Conservation (phyloP, 192 early-diverging fungal species). For the Lobosporangium transversale region DNA sequence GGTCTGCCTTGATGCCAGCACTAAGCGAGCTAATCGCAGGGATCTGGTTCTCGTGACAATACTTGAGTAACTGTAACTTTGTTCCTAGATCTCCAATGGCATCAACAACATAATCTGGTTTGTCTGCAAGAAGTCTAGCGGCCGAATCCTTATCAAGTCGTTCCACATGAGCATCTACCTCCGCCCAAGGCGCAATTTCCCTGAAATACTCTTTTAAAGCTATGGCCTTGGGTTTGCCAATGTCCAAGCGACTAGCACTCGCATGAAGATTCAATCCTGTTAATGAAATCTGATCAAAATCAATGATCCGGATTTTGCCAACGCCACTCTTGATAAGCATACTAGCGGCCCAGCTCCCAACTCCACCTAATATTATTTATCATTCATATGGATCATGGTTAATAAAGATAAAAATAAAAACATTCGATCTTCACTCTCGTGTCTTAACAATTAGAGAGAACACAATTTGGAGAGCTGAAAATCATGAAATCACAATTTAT, state of each 20-base stretch:
- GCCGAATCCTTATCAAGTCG: conserved; percentile 79
- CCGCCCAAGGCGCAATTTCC: conserved; percentile 81
- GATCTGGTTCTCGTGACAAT: conserved; percentile 80
- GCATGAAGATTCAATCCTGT: conserved; percentile 92
- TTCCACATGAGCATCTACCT: conserved; percentile 80
- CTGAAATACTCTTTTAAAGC: conserved; percentile 78
- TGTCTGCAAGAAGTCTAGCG: conserved; percentile 66
- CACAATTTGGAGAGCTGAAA: background rate
- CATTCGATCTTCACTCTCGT: too few relatives aligned
- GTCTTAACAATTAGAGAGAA: too few relatives aligned
- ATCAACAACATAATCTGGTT: conserved; percentile 82
- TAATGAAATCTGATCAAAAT: conserved; percentile 96
- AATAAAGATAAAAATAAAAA: background rate
- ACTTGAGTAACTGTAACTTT: conserved; percentile 88
- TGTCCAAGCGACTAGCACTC: conserved; percentile 83
- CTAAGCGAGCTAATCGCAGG: conserved; percentile 93
- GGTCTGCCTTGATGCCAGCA: conserved; percentile 95
- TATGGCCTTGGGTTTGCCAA: conserved; percentile 87
- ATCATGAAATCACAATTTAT: too few relatives aligned
- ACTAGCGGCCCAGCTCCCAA: conserved; percentile 88
- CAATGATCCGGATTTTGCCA: conserved; percentile 86
- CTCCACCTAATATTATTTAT: too few relatives aligned
- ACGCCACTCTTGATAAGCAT: conserved; percentile 95
- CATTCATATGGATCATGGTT: background rate
- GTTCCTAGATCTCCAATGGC: conserved; percentile 96